Percentiles rank a stretch among this genome's conserved stretches.
These are phyloP conservation scores for Penicillium sp. DNA, from an alignment of 2,329 filamentous ascomycete species.

Conservation along the genomic window DNA sequence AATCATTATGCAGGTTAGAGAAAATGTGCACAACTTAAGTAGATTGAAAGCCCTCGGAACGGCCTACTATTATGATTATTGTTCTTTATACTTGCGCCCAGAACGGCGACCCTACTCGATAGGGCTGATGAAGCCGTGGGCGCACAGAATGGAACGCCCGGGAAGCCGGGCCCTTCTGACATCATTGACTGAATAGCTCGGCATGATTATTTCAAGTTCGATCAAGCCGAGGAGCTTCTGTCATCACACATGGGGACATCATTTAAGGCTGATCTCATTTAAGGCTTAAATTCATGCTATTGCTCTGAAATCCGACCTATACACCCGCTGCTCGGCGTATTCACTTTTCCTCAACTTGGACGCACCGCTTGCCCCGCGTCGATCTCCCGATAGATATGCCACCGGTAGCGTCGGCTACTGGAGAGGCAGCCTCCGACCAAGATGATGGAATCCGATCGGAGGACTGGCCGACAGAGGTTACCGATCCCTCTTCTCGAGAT, in stretches of 20 bases:
- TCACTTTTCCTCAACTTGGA: background rate
- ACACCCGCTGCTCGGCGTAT: no score
- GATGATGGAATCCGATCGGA: background rate
- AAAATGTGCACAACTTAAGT: no score
- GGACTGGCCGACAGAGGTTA: conserved; percentile 1
- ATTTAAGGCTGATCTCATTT: background rate
- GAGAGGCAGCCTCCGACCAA: background rate
- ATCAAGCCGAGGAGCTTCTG: background rate
- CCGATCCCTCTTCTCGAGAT: background rate
- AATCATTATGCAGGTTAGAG: no score
- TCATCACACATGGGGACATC: background rate
- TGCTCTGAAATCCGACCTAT: no score
- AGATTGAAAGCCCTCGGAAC: background rate
- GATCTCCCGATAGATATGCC: conserved; percentile 6
- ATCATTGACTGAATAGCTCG: conserved; percentile 4
- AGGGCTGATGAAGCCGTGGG: background rate
- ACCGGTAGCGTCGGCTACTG: background rate
- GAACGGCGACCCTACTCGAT: background rate
- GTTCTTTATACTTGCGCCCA: background rate
- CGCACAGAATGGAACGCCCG: background rate
- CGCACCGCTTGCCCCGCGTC: background rate
- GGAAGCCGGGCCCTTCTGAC: conserved; percentile 7
- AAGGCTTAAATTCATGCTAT: no score
- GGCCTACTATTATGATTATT: background rate
- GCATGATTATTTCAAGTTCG: background rate